These are phyloP conservation scores for Brassica incana DNA, from an alignment of 345 rosid species.

Conservation along the genomic window DNA sequence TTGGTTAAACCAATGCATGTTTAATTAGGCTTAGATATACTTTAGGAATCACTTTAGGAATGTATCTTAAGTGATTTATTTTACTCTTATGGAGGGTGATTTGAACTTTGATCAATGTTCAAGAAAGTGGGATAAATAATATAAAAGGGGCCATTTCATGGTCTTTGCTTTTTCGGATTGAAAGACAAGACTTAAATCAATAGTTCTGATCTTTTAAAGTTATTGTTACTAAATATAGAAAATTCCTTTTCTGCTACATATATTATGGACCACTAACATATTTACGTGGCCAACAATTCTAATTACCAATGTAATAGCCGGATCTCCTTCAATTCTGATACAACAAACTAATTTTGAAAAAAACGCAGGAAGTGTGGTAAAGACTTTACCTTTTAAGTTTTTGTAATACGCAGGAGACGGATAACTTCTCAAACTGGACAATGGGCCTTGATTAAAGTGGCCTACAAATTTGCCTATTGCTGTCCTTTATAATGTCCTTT, in stretches of 20 bases:
- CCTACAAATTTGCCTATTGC: not conserved
- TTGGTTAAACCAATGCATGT: not conserved
- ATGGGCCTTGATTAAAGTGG: not conserved
- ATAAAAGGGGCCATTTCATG: not conserved
- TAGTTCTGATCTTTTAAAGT: not conserved
- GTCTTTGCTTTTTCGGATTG: not conserved
- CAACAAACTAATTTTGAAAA: not conserved
- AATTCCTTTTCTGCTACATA: not conserved
- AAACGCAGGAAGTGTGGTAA: not conserved
- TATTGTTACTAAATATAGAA: not conserved
- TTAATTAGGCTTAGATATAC: not conserved
- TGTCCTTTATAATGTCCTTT: not conserved
- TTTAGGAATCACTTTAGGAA: not conserved
- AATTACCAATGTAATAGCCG: not conserved
- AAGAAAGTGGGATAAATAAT: not conserved
- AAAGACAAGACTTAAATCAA: not conserved
- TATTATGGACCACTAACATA: not conserved
- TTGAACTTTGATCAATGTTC: not conserved
- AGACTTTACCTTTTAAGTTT: too few species aligned
- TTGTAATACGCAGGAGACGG: too few species aligned
- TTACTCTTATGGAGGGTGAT: not conserved
- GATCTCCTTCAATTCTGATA: not conserved
- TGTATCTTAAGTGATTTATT: not conserved
- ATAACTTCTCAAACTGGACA: not conserved
- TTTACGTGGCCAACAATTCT: not conserved